Evolutionary conservation across 768 basidiomycete species (phyloP), one percentile per base, ranked within the genome.

Genomic region (Pseudohyphozyma bogoriensis): DNA sequence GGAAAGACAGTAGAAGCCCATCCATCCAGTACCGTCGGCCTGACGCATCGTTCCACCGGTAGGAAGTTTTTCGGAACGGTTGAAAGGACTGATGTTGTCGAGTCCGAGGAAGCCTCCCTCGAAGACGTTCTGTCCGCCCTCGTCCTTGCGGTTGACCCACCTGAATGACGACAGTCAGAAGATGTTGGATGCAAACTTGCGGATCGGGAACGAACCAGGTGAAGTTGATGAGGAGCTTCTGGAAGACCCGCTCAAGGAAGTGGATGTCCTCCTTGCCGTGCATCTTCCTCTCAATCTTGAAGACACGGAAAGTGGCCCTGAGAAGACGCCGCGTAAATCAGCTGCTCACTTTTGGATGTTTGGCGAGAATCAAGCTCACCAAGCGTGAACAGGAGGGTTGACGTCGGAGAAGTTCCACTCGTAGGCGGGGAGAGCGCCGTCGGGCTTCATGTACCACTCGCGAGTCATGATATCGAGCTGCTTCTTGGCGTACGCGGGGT

Each of bases 101-200:
- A 99, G 78, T 33, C 95, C 95, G 40, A 99, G 80, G 78, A 99
- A 97, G 24, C 95, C 95, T 51, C 95, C 95, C 73, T 97, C 95
- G 69, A 99, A 99, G 50, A 99, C 89, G 71, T 92, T 92, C 74
- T 90, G 84, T 32, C 95, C 95, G 20, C 82, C 91, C 54, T 84
- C 80, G 69, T 99, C 95, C 75, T 99, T 99, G 58, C 93, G 84
- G 73, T 99, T 97, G 24, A 97, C 93, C 93, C 93, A 97, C 86
- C 86, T 87, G 64, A 28, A 20, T 26, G 24, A 28, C 26, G 44
- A 11, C 45, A 12, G 52, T 52, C 26, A 45, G 50, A 32, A 4
- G 6, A n/a, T 6, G 3, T 1, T 24, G 20, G 24, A 5, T 2
- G 39, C 11, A 29, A 20, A 4, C 20, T 9, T 10, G 28, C 15